A percentile compares a stretch with the other conserved stretches of the same genome.
These are phyloP conservation scores for Aureobasidium lini DNA, from an alignment of 2,329 filamentous ascomycete genomes.

Conservation along the genomic window DNA sequence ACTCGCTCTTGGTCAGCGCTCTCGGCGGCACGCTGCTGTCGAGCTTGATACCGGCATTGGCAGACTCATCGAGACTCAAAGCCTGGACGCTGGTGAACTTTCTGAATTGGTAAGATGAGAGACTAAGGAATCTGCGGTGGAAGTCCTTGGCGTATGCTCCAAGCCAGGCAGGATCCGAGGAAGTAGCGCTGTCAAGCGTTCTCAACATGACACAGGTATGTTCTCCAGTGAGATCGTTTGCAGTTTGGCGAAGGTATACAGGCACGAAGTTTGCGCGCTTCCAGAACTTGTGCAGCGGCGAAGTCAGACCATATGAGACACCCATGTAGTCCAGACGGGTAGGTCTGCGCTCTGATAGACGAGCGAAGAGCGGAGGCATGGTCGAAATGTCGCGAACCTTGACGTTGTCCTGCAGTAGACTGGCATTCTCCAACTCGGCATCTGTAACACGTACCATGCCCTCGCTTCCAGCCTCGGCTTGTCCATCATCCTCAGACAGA, in stretches of 20 bases:
- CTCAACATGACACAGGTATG: conserved; percentile 97
- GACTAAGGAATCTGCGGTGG: conserved; percentile 81
- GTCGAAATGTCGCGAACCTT: conserved; percentile 81
- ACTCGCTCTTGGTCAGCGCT: conserved; percentile 62
- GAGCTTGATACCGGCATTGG: conserved; percentile 59
- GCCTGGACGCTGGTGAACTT: conserved; percentile 70
- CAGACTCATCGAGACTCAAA: conserved; percentile 81
- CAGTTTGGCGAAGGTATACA: conserved; percentile 88
- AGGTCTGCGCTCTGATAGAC: conserved; percentile 73
- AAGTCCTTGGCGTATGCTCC: conserved; percentile 89
- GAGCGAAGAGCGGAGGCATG: conserved; percentile 90
- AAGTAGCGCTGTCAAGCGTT: conserved; percentile 53
- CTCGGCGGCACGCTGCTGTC: conserved; percentile 46
- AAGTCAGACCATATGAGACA: conserved; percentile 88
- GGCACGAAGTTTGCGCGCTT: conserved; percentile 79
- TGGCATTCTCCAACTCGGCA: conserved; percentile 66
- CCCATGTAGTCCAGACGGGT: conserved; percentile 84
- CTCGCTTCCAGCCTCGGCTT: conserved; percentile 37
- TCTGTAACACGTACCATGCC: conserved; percentile 72
- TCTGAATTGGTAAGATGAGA: conserved; percentile 89
- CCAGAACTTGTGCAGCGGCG: conserved; percentile 90
- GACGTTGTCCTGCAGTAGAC: conserved; percentile 77
- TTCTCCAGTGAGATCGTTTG: conserved; percentile 93
- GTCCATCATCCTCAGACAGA: conserved; percentile 62
- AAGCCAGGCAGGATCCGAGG: conserved; percentile 72